Percentiles rank a stretch among this genome's conserved stretches.
These are phyloP conservation scores for Zygosaccharomyces pseudobailii DNA, from an alignment of 1,139 yeast genomes.

Conservation along the genomic window DNA sequence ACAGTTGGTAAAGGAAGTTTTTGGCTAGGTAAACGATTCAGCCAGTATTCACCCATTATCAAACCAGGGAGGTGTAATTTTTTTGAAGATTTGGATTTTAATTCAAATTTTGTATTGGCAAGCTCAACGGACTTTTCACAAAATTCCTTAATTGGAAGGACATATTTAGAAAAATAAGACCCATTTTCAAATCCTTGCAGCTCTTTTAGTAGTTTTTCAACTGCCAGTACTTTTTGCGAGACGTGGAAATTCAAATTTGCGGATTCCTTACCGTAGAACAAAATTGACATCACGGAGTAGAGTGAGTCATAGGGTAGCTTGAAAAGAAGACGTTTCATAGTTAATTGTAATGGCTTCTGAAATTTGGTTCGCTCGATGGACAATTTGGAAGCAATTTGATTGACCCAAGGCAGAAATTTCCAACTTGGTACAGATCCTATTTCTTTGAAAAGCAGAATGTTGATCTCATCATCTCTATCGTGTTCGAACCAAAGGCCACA, in stretches of 20 bases:
- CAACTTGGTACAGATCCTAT: constrained; percentile 47
- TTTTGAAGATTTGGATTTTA: constrained; percentile 30
- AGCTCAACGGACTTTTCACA: constrained; percentile 49
- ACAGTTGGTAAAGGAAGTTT: constrained; percentile 69
- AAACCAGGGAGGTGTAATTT: constrained; percentile 38
- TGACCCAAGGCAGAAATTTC: constrained; percentile 73
- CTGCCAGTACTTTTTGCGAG: constrained; percentile 48
- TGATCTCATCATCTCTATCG: constrained; percentile 42
- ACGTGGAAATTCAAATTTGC: constrained; percentile 37
- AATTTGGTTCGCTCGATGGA: constrained; percentile 46
- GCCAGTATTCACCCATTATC: constrained; percentile 54
- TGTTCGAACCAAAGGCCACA: constrained; percentile 83
- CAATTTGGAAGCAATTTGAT: constrained; percentile 75
- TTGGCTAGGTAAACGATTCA: constrained; percentile 40
- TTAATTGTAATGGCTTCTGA: constrained; percentile 48
- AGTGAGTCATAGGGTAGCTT: constrained; percentile 77
- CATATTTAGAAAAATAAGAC: constrained; percentile 24
- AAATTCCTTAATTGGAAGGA: constrained; percentile 44
- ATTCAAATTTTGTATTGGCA: constrained; percentile 45
- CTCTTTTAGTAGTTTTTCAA: constrained; percentile 43
- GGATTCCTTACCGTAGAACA: constrained; percentile 39
- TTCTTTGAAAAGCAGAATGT: constrained; percentile 35
- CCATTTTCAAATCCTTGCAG: constrained; percentile 26
- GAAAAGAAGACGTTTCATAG: constrained; percentile 49
- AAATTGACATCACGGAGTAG: constrained; percentile 60